phyloP scores from a whole-genome alignment of 1,284 basidiomycete species.

The Moesziomyces parantarcticus region DNA sequence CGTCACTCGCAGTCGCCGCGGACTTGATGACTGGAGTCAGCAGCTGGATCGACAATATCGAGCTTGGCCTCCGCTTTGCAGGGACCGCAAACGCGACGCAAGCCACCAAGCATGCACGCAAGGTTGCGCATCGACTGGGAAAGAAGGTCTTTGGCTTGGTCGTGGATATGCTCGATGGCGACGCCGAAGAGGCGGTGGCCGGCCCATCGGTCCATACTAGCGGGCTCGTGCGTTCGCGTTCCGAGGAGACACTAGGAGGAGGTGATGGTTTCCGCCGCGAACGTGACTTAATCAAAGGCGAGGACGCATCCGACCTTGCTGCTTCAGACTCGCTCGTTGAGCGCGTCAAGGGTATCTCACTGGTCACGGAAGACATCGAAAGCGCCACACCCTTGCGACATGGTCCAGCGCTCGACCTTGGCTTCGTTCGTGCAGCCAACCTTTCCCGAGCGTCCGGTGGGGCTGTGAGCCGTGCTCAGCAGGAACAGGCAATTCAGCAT shows the following conservation, averaged over 20 bases:
- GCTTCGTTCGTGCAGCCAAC: conserved; percentile 39
- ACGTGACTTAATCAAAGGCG: background rate
- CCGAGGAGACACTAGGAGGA: background rate
- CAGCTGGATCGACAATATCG: conserved; percentile 32
- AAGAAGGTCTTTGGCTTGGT: conserved; percentile 31
- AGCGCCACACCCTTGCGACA: conserved; percentile 14
- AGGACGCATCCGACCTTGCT: too few species aligned
- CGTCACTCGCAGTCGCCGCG: conserved; percentile 36
- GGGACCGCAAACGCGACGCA: conserved; percentile 3
- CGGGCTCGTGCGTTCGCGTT: background rate
- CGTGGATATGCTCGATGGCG: conserved; percentile 47
- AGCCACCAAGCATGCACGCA: conserved; percentile 36
- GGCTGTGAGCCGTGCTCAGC: background rate
- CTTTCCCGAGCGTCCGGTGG: conserved; percentile 6
- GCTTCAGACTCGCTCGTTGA: conserved; percentile 11
- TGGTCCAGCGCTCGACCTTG: conserved; percentile 50
- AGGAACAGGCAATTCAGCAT: conserved; percentile 9
- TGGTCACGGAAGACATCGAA: conserved; percentile 13
- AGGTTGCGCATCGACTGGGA: conserved; percentile 48
- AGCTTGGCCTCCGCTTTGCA: conserved; percentile 12
- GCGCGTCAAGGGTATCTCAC: conserved; percentile 30
- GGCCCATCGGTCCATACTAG: background rate
- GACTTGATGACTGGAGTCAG: conserved; percentile 47
- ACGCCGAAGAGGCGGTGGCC: conserved; percentile 37
- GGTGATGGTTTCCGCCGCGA: background rate